Conservation (phyloP, 768 basidiomycete species). For the Termitomyces sp. region DNA sequence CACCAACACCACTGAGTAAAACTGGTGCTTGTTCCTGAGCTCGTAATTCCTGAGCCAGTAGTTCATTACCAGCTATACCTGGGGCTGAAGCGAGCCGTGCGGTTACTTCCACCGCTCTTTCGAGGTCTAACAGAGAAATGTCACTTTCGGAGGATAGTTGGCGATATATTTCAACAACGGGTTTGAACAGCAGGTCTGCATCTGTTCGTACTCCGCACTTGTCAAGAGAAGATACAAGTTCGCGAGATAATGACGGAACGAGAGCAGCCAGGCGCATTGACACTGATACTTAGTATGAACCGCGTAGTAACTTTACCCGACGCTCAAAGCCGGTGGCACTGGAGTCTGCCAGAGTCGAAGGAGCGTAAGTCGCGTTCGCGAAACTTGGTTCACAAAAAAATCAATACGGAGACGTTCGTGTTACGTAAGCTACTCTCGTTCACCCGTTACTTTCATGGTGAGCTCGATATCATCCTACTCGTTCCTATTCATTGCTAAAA, state of each 20-base stretch:
- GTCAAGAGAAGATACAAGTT: constrained; percentile 46
- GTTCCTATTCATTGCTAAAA: not conserved
- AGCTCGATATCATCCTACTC: not conserved
- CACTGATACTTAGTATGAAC: not conserved
- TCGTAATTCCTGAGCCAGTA: constrained; percentile 21
- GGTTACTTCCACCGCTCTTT: constrained; percentile 33
- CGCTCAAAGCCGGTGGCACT: no score
- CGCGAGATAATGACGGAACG: constrained; percentile 35
- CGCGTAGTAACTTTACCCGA: no score
- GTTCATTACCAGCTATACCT: constrained; percentile 31
- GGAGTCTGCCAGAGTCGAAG: no score
- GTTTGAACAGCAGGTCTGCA: constrained; percentile 50
- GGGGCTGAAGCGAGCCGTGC: constrained; percentile 41
- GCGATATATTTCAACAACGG: constrained; percentile 46
- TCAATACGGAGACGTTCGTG: constrained; percentile 16
- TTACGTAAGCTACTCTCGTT: constrained; percentile 12
- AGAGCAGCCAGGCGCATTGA: constrained; percentile 39
- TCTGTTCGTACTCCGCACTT: constrained; percentile 51
- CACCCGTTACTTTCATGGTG: constrained; percentile 8
- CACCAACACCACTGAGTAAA: constrained; percentile 37
- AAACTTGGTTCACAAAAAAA: constrained; percentile 3
- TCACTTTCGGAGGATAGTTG: constrained; percentile 43
- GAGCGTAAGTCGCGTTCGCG: no score
- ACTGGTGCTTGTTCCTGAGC: constrained; percentile 15
- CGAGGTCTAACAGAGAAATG: constrained; percentile 47